Conservation (phyloP, 2,329 filamentous ascomycete species). For the Mariannaea sp. region DNA sequence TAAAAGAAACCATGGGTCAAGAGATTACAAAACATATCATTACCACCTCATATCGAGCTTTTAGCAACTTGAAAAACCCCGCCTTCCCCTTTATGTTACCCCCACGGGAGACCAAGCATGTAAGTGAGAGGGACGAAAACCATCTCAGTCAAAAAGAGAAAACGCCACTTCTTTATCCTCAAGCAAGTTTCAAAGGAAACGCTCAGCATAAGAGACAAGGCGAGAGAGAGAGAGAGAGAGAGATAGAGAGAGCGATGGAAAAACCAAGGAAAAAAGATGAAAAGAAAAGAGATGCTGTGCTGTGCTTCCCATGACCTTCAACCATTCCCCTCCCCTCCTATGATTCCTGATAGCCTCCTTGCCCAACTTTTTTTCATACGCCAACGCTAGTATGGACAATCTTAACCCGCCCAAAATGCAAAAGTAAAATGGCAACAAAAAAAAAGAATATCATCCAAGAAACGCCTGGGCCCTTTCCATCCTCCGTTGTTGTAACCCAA, state of each 20-base stretch:
- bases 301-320: constrained; percentile 19
- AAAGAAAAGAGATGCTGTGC: constrained; percentile 15
- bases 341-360: constrained; percentile 12
- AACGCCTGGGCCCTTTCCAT: constrained; percentile 28
- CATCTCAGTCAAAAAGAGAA: not conserved
- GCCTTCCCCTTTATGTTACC: constrained; percentile 1
- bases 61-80: constrained; percentile 12
- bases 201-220: not conserved
- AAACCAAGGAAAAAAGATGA: too few species aligned
- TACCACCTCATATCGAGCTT: constrained; percentile 28
- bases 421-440: constrained; percentile 18
- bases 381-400: constrained; percentile 40
- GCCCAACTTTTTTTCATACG: constrained; percentile 39
- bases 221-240: not conserved
- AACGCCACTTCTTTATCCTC: not conserved
- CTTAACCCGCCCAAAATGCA: constrained; percentile 23
- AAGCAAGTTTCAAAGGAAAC: not conserved
- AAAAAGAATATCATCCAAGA: constrained; percentile 11
- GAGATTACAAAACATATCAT: constrained; percentile 27
- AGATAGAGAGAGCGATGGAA: too few species aligned
- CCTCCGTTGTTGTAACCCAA: constrained; percentile 22
- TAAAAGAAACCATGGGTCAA: not conserved
- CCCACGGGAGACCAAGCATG: not conserved
- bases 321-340: constrained; percentile 14
- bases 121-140: not conserved